Evolutionary conservation across 768 basidiomycete species (phyloP).

Genomic region (Collybia sp.): DNA sequence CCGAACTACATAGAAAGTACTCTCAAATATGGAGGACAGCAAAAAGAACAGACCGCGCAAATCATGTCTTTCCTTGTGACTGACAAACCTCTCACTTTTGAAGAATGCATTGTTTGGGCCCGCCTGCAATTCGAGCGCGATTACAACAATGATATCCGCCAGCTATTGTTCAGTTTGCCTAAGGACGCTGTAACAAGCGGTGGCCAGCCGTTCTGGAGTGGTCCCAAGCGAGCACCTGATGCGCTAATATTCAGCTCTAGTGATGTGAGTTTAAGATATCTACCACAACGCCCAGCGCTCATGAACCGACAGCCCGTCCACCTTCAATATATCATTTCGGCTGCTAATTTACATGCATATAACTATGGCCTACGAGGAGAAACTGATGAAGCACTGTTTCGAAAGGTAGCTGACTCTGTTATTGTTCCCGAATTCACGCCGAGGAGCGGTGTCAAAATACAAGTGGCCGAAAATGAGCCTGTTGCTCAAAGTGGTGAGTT

Average conservation of each 20-base stretch:
- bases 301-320: constrained; percentile 62
- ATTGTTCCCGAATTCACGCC: constrained; percentile 92
- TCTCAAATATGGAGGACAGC: constrained; percentile 88
- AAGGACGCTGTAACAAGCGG: constrained; percentile 89
- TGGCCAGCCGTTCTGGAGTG: constrained; percentile 98
- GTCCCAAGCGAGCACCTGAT: constrained; percentile 96
- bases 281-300: constrained; percentile 2
- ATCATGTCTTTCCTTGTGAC: constrained; percentile 87
- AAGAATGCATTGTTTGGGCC: constrained; percentile 98
- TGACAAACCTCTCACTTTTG: constrained; percentile 90
- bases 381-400: constrained; percentile 73
- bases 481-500: constrained; percentile 53
- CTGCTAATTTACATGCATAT: constrained; percentile 94
- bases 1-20: constrained; percentile 92
- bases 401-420: constrained; percentile 78
- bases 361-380: constrained; percentile 97
- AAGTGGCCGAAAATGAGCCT: constrained; percentile 91
- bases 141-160: constrained; percentile 90
- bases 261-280: constrained; percentile 52
- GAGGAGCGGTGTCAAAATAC: constrained; percentile 86
- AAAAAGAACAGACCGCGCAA: constrained; percentile 84
- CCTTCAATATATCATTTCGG: constrained; percentile 84
- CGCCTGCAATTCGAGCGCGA: constrained; percentile 91
- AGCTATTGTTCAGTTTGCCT: constrained; percentile 89
- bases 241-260: constrained; percentile 80